Evolutionary conservation across 441 rosid species (phyloP).

Genomic region (Populus hybrid): DNA sequence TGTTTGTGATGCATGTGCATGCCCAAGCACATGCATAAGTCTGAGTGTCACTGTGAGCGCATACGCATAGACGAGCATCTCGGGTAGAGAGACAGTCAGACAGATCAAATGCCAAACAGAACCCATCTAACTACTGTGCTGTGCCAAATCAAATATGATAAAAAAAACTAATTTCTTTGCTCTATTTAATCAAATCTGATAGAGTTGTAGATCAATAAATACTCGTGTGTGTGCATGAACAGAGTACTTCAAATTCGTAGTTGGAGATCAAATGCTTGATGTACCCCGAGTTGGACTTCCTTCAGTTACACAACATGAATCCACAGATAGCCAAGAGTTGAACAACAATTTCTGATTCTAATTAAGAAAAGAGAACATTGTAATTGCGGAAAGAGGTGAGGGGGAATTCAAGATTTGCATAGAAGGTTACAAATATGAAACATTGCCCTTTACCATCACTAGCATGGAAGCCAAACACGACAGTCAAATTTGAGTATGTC

Average conservation of each 20-base stretch:
- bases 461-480: neutral
- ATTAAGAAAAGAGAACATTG: neutral
- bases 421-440: neutral
- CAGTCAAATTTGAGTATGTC: neutral
- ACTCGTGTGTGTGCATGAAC: neutral
- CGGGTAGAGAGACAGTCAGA: neutral
- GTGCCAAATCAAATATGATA: neutral
- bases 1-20: neutral
- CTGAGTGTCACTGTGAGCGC: neutral
- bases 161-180: too few relatives aligned
- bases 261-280: neutral
- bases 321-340: neutral
- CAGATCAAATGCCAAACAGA: neutral
- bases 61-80: neutral
- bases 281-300: neutral
- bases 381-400: neutral
- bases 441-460: neutral
- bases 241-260: neutral
- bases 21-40: slow-evolving; percentile 12
- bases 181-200: too few relatives aligned
- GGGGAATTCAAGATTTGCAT: neutral
- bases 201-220: neutral
- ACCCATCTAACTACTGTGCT: neutral
- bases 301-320: neutral
- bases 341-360: neutral